These are phyloP conservation scores for Russula sp. DNA, from an alignment of 768 basidiomycete species.

Conservation along the genomic window DNA sequence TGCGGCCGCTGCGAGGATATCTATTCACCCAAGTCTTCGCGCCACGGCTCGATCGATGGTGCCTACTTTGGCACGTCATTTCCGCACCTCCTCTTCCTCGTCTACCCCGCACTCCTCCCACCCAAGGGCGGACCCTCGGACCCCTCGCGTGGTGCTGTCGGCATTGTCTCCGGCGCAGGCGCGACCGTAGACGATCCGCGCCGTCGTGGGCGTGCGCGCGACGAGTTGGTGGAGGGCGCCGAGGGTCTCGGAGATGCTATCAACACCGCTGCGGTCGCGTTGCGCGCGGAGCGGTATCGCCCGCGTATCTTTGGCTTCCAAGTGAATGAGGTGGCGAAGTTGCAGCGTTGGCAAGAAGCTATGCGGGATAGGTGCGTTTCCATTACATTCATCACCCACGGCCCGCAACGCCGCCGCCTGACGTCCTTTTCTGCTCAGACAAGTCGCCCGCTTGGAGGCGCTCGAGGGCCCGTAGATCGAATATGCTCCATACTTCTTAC, in stretches of 20 bases:
- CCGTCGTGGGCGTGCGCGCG: slow-evolving; percentile 27
- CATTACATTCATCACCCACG: neutral
- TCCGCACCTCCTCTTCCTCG: slow-evolving; percentile 94
- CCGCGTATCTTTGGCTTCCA: slow-evolving; percentile 98
- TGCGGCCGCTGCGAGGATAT: slow-evolving; percentile 98
- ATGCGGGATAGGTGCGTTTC: slow-evolving; percentile 69
- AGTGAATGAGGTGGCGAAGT: slow-evolving; percentile 85
- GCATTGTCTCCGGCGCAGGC: slow-evolving; percentile 26
- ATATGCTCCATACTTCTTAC: neutral
- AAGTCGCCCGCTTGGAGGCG: slow-evolving; percentile 23
- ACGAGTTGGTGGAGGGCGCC: slow-evolving; percentile 47
- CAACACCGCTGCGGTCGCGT: slow-evolving; percentile 74
- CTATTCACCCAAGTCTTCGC: slow-evolving; percentile 94
- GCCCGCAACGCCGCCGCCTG: neutral
- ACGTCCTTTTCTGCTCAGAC: neutral
- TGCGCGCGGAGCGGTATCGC: slow-evolving; percentile 88
- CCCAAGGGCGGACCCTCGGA: slow-evolving; percentile 60
- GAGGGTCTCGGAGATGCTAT: slow-evolving; percentile 56
- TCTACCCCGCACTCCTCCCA: slow-evolving; percentile 90
- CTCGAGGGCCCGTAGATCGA: slow-evolving; percentile 12
- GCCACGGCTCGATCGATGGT: slow-evolving; percentile 96
- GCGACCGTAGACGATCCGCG: slow-evolving; percentile 30
- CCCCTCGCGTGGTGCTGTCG: slow-evolving; percentile 26
- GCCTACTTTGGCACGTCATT: slow-evolving; percentile 99
- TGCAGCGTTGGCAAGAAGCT: slow-evolving; percentile 95